These are phyloP conservation scores for Amphirosellinia nigrospora DNA, from an alignment of 495 filamentous ascomycete genomes.

Conservation along the genomic window DNA sequence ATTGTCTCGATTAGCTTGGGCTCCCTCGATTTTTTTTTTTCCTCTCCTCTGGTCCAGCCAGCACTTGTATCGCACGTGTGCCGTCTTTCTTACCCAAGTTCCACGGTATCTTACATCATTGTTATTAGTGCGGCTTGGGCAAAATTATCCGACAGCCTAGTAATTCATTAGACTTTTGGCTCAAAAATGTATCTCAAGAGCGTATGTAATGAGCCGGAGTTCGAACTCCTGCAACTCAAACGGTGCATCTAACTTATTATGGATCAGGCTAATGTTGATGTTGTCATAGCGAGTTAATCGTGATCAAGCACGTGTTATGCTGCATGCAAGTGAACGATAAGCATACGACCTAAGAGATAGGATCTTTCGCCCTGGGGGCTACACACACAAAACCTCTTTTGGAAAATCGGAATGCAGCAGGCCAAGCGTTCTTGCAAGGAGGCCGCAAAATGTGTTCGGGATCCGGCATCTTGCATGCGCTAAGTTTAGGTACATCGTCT, in stretches of 20 bases:
- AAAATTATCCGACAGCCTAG: background rate
- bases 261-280: constrained; percentile 19
- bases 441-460: constrained; percentile 6
- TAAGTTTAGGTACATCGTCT: background rate
- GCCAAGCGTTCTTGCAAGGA: constrained; percentile 6
- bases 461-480: constrained; percentile 25
- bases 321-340: constrained; percentile 26
- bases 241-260: background rate
- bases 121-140: background rate
- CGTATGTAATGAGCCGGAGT: background rate
- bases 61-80: background rate
- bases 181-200: background rate
- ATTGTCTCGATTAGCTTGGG: background rate
- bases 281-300: constrained; percentile 22
- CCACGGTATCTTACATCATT: background rate
- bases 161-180: background rate
- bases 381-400: constrained; percentile 17
- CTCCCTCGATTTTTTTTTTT: background rate
- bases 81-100: background rate
- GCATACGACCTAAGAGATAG: constrained; percentile 18
- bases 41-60: background rate
- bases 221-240: constrained; percentile 6
- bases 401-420: constrained; percentile 5
- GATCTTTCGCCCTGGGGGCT: constrained; percentile 7
- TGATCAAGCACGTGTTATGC: constrained; percentile 24